Conservation (phyloP, 768 basidiomycete genomes). For the Suillus alpinus region DNA sequence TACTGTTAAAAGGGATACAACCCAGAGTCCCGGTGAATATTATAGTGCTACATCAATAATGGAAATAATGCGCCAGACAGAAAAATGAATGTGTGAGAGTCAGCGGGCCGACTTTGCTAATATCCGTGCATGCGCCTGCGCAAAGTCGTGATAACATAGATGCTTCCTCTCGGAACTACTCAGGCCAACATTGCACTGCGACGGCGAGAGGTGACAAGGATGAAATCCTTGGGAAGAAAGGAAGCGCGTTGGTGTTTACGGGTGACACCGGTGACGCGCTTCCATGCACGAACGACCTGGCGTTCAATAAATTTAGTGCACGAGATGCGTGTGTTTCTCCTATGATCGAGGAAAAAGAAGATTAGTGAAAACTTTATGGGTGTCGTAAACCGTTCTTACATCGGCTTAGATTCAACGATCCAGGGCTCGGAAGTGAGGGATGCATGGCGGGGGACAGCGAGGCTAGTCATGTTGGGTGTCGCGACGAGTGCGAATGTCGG, state of each 20-base stretch:
- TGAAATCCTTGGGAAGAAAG: slow-evolving; percentile 56
- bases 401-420: slow-evolving; percentile 22
- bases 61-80: background rate
- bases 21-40: background rate
- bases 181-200: slow-evolving; percentile 46
- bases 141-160: background rate
- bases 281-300: slow-evolving; percentile 59
- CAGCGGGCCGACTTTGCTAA: background rate
- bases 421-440: slow-evolving; percentile 22
- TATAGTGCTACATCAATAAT: background rate
- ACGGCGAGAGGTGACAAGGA: slow-evolving; percentile 54
- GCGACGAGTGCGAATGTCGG: background rate
- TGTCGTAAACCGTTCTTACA: slow-evolving; percentile 13
- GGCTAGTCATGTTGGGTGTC: background rate
- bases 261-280: slow-evolving; percentile 51
- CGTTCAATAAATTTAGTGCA: slow-evolving; percentile 53
- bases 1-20: background rate
- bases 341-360: slow-evolving; percentile 5
- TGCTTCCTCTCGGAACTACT: slow-evolving; percentile 8
- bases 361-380: background rate
- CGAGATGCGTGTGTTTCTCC: slow-evolving; percentile 27
- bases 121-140: background rate
- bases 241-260: slow-evolving; percentile 53
- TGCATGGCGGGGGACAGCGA: slow-evolving; percentile 10
- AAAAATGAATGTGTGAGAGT: background rate